phyloP scores from a whole-genome alignment of 768 basidiomycete species.

The Lactifluus hygrophoroides region DNA sequence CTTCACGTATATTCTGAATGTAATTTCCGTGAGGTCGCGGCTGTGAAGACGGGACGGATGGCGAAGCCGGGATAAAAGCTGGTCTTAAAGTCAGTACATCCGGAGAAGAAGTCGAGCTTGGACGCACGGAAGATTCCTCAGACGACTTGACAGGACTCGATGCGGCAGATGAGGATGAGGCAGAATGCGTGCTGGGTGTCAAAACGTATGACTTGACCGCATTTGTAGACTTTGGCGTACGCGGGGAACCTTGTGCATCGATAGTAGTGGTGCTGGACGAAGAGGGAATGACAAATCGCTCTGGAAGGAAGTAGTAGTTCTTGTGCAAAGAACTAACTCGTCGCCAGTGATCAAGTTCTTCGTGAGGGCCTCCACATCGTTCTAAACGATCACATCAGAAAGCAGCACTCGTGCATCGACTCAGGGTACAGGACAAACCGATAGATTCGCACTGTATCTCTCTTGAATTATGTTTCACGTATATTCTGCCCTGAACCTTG shows the following conservation, averaged over 20 bases:
- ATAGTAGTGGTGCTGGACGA: background rate
- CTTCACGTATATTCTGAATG: constrained; percentile 68
- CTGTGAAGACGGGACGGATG: constrained; percentile 65
- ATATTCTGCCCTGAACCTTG: constrained; percentile 11
- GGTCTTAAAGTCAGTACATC: background rate
- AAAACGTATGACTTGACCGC: background rate
- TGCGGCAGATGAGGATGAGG: constrained; percentile 4
- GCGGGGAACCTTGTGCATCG: background rate
- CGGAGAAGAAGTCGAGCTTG: background rate
- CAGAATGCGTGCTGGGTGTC: background rate
- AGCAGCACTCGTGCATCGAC: background rate
- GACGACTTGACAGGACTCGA: constrained; percentile 15
- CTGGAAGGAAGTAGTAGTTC: constrained; percentile 5
- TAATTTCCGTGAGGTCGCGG: constrained; percentile 59
- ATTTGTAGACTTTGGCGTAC: constrained; percentile 10
- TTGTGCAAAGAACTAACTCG: constrained; percentile 12
- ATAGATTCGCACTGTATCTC: constrained; percentile 12
- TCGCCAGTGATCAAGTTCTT: constrained; percentile 16
- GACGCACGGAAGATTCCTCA: constrained; percentile 14
- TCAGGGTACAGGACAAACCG: constrained; percentile 1
- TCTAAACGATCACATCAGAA: constrained; percentile 13
- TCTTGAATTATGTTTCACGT: background rate
- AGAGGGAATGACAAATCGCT: constrained; percentile 16
- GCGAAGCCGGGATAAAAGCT: constrained; percentile 44
- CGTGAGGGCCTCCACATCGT: constrained; percentile 4